Evolutionary conservation across 352 stramenopile genomes (phyloP).

Genomic region (Saprolegnia parasitica): DNA sequence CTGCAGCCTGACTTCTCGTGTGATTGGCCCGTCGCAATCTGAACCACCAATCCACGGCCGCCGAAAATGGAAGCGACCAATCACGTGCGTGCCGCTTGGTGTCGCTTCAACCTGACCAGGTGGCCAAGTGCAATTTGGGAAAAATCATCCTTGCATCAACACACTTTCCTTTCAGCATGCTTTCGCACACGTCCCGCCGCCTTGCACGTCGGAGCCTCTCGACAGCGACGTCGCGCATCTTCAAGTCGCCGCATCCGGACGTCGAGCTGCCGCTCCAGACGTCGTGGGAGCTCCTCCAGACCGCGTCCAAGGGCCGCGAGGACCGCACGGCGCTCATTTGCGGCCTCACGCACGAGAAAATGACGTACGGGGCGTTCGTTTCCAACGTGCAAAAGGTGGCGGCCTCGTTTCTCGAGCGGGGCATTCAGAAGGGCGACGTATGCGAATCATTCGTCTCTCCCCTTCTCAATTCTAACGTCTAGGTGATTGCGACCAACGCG

Average conservation of each 20-base stretch:
- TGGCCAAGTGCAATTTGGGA: too few species aligned
- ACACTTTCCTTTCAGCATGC: not conserved
- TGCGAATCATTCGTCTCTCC: constrained; percentile 2
- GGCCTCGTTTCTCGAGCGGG: constrained; percentile 37
- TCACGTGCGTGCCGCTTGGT: too few species aligned
- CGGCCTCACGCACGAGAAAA: constrained; percentile 36
- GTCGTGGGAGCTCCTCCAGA: constrained; percentile 10
- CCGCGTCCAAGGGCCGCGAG: not conserved
- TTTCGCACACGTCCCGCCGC: not conserved
- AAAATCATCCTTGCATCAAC: too few species aligned
- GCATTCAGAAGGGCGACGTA: constrained; percentile 45
- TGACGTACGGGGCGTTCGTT: constrained; percentile 39
- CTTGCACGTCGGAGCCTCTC: not conserved
- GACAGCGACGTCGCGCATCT: constrained; percentile 2
- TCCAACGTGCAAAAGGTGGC: constrained; percentile 33
- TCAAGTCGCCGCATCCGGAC: constrained; percentile 8
- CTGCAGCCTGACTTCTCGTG: too few species aligned
- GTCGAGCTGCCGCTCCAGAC: not conserved
- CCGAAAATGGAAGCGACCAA: too few species aligned
- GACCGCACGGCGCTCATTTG: constrained; percentile 41
- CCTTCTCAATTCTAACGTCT: not conserved
- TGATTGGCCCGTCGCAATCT: too few species aligned
- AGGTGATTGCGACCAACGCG: constrained; percentile 51
- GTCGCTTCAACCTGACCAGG: too few species aligned
- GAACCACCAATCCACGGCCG: too few species aligned